Conservation (phyloP, 371 early-diverging fungal genomes). For the Syncephalastrum contaminatum region DNA sequence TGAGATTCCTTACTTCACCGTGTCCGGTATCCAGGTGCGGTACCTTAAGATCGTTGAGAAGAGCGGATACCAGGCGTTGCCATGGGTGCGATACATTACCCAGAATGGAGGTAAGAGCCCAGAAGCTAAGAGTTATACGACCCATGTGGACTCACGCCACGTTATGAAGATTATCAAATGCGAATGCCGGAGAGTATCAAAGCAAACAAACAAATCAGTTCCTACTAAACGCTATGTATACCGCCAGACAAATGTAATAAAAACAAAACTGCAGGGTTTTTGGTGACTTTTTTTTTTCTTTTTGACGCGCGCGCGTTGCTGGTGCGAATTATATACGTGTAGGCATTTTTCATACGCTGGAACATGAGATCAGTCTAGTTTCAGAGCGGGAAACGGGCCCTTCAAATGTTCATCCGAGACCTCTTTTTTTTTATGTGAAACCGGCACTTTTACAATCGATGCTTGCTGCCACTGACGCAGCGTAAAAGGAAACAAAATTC, state of each 20-base stretch:
- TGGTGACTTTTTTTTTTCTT: no score
- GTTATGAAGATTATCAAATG: slow-evolving; percentile 63
- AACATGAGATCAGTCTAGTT: no score
- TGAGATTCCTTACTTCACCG: slow-evolving; percentile 98
- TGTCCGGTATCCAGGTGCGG: slow-evolving; percentile 96
- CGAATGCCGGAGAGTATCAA: slow-evolving; percentile 74
- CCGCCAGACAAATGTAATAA: slow-evolving; percentile 10
- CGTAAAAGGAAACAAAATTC: no score
- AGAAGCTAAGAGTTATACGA: neutral
- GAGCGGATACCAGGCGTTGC: slow-evolving; percentile 96
- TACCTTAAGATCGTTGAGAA: slow-evolving; percentile 99
- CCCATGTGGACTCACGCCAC: neutral
- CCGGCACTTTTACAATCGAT: no score
- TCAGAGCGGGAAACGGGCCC: no score
- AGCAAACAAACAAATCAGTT: slow-evolving; percentile 40
- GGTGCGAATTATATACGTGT: no score
- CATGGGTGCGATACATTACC: slow-evolving; percentile 98
- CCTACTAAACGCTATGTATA: slow-evolving; percentile 5
- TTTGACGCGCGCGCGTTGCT: no score
- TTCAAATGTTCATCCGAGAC: no score
- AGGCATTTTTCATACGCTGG: no score
- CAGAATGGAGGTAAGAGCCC: slow-evolving; percentile 81
- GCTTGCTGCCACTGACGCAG: no score
- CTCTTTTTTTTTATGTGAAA: no score
- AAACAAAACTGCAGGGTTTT: neutral